A percentile compares a stretch with the other conserved stretches of the same genome.
Conservation (phyloP, 140 eudicot species). For the Oenanthe javanica region DNA sequence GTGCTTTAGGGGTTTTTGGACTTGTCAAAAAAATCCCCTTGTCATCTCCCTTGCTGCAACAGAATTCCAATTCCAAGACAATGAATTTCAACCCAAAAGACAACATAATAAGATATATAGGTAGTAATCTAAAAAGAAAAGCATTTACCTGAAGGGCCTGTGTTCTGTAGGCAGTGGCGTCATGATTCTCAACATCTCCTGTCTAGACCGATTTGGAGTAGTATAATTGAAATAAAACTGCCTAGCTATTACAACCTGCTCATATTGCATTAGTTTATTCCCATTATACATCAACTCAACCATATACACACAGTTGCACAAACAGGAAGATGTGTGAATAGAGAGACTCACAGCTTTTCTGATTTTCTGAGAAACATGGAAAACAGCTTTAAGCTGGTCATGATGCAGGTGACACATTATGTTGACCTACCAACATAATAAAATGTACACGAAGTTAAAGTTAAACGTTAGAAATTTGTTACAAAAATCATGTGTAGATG, state of each 20-base stretch:
- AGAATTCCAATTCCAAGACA: neutral
- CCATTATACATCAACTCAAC: neutral
- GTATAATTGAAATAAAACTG: slow-evolving; percentile 84
- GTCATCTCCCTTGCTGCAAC: slow-evolving; percentile 56
- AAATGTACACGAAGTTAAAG: neutral
- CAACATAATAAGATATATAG: neutral
- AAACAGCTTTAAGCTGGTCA: slow-evolving; percentile 82
- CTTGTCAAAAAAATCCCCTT: slow-evolving; percentile 30
- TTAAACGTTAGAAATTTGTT: neutral
- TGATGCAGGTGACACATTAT: slow-evolving; percentile 91
- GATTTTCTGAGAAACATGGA: slow-evolving; percentile 82
- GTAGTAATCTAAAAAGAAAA: neutral
- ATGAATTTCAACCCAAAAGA: neutral
- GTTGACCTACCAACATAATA: slow-evolving; percentile 47
- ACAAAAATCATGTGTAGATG: neutral
- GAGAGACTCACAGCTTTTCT: slow-evolving; percentile 73
- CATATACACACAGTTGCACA: neutral
- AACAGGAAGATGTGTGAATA: neutral
- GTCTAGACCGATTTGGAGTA: slow-evolving; percentile 82
- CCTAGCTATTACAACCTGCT: slow-evolving; percentile 67
- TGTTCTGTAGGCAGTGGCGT: slow-evolving; percentile 76
- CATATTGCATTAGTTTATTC: neutral
- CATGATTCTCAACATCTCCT: slow-evolving; percentile 70
- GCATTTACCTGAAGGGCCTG: slow-evolving; percentile 66
- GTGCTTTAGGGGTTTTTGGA: slow-evolving; percentile 94